Base-by-base conservation (phyloP, 352 stramenopile species). In the Globisporangium iwayamae region DNA sequence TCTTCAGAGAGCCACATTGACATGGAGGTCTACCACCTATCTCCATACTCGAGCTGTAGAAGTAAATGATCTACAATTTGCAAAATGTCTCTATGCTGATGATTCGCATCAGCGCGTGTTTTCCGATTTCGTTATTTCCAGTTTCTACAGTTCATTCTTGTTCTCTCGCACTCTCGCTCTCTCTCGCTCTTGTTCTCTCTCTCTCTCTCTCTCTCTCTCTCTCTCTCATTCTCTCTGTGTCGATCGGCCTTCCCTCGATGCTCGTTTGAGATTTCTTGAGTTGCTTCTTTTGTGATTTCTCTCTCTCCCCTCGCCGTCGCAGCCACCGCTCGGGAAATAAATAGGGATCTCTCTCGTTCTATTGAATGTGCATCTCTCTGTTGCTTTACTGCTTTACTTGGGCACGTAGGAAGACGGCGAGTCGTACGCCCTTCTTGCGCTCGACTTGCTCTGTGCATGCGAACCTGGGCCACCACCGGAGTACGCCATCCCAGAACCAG, bases 301-400 rank as follows among this genome's bases (percentile, higher is more conserved):
- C 11, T 41, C 43, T 48, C 43, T 18, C 43, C 16, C 43, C 16
- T 22, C 16, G 43, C 43, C 43, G 43, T 48, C 16, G 43, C 43
- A 22, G 43, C n/a, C 43, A 48, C 43, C 43, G 13, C 43, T 48
- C 43, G 39, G 56, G 25, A 32, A 63, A 63, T 63, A 63, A 63
- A 63, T 63, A 63, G n/a, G 45, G 43, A 48, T 22, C 16, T 46
- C 16, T 48, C 4, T 48, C 16, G 16, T 48, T 48, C 48, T 55
- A 55, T 38, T 55, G 47, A 9, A 11, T 16, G 36, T 38, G 20
- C 18, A 20, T 18, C 18, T 34, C 47, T 28, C 14, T 41, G 11
- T 6, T 41, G 46, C n/a, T 30, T 16, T 41, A 14, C 36, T 41
- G 46, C n/a, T 30, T 54, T 28, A 55, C 48, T 55, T 55, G 48